Percentiles rank a stretch among this genome's conserved stretches.
These are phyloP conservation scores for Mortierella sp. DNA, from an alignment of 371 early-diverging fungal species.

Conservation along the genomic window DNA sequence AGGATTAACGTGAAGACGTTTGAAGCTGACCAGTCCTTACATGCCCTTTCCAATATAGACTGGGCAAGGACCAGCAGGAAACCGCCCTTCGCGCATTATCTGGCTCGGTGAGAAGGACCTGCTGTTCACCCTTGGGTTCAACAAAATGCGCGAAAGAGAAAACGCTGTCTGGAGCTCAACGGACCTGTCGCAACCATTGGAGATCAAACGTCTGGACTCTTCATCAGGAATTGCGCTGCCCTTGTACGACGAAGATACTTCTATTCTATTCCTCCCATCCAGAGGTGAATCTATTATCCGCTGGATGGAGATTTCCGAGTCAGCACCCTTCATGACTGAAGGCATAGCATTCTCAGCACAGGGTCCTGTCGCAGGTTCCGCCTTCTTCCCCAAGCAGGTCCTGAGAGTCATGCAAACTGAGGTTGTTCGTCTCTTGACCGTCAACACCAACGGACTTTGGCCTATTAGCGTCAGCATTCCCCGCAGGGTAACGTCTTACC, in stretches of 20 bases:
- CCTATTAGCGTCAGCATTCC: slow-evolving; percentile 80
- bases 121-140: slow-evolving; percentile 78
- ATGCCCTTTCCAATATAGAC: slow-evolving; percentile 42
- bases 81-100: slow-evolving; percentile 74
- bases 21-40: no score
- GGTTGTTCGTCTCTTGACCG: slow-evolving; percentile 73
- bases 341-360: slow-evolving; percentile 64
- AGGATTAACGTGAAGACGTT: no score
- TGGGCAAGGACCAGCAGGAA: slow-evolving; percentile 69
- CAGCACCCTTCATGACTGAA: slow-evolving; percentile 63
- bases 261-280: slow-evolving; percentile 70
- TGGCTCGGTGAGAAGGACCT: slow-evolving; percentile 77
- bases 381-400: slow-evolving; percentile 77
- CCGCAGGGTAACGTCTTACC: slow-evolving; percentile 61
- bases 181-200: slow-evolving; percentile 68
- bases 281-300: slow-evolving; percentile 79
- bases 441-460: slow-evolving; percentile 68
- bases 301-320: slow-evolving; percentile 70
- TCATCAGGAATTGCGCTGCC: slow-evolving; percentile 77
- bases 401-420: slow-evolving; percentile 86
- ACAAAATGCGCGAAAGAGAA: slow-evolving; percentile 76
- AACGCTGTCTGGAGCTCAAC: slow-evolving; percentile 81
- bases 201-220: slow-evolving; percentile 66
- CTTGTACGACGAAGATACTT: slow-evolving; percentile 84
- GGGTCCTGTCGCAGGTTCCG: slow-evolving; percentile 66